Base-by-base conservation (phyloP, 495 filamentous ascomycete genomes). In the Clavariopsis aquatica region DNA sequence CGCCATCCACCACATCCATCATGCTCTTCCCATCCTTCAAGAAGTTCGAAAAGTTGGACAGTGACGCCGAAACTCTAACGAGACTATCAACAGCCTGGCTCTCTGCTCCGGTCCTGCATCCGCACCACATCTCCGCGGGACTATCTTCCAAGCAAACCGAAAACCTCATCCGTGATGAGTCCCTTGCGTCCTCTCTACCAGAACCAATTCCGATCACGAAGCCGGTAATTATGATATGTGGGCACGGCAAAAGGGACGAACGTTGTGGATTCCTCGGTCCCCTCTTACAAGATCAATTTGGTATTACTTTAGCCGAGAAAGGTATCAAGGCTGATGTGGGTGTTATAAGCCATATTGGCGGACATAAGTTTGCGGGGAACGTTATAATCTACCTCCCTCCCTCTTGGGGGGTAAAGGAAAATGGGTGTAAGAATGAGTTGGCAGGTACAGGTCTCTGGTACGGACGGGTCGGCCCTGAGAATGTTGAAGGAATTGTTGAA, bases 311-410 rank as follows among this genome's bases (percentile, higher is more conserved):
- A 12, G 60, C 65, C 22, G 62, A 57, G 15, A 70, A 53, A 17
- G 57, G 61, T 3, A 19, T 69, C 2, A 3, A 28, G 52, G 74
- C 67, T 83, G 82, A 85, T 64, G 82, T 96, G 6, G 91, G 85
- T 1, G 73, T 89, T 49, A 91, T 93, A 60, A 93, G 89, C 72
- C 93, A 98, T 77, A 84, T 98, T 57, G 91, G 92, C 0, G 93
- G 93, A 0, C 93, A 97, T 69, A 94, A 94, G 65, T 96, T 88
- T 71, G 93, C 93, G 0, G 93, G 93, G 2, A 98, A 98, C 77
- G 86, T 96, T 15, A 92, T 97, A 52, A 76, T 97, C 0, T 98
- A 96, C 73, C 77, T 96, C 2, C 93, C 93, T 2, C 87, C 86
- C 7, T 8, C 4, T 2, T 27, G 31, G 43, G 15, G 43, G 43